Base-by-base conservation (phyloP, 441 rosid genomes). In the Breynia disticha region DNA sequence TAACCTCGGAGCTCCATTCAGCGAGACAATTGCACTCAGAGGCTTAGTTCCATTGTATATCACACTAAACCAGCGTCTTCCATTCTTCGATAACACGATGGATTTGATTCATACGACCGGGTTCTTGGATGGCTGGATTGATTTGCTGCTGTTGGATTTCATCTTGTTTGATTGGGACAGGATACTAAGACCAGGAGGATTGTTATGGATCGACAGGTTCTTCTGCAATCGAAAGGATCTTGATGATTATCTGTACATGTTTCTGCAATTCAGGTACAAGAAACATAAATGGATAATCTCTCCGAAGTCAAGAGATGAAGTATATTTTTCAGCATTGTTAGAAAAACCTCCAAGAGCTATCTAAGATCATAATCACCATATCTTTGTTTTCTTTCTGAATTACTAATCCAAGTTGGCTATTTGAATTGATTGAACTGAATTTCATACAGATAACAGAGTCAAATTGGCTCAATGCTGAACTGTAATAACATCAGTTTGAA, bases 271-370 rank as follows among this genome's bases (percentile, higher is more conserved):
- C 60, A 77, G 86, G 56, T 87, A 84, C 77, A 84, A 73, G 90
- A 90, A 87, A 70, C 90, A 81, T 54, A 87, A 72, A 71, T 84
- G 97, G 95, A 72, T 70, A 50, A 19, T 87, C 52, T 73, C 83
- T 50, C 81, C 83, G 11, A 87, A 87, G 37, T 87, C 95, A 7
- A 67, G 73, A 24, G 73, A 80, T 24, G 84, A 84, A 53, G 86
- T 80, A 57, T 90, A 79, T 59, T 81, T 87, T 48, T 90, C 97
- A 55, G 95, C 97, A 17, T 54, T 87, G 57, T 61, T 90, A 5
- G 90, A 90, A 86, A 90, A 90, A 63, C 94, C 95, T 61, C 90
- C 86, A 16, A 71, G 89, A 64, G 93, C 90, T 55, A 78, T 86
- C 49, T 86, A 74, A 72, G 66, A 28, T 4, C 35, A 1, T 28